Percentiles rank a stretch among this genome's conserved stretches.
These are phyloP conservation scores for Saturnispora bothae DNA, from an alignment of 805 yeast genomes.

Conservation along the genomic window DNA sequence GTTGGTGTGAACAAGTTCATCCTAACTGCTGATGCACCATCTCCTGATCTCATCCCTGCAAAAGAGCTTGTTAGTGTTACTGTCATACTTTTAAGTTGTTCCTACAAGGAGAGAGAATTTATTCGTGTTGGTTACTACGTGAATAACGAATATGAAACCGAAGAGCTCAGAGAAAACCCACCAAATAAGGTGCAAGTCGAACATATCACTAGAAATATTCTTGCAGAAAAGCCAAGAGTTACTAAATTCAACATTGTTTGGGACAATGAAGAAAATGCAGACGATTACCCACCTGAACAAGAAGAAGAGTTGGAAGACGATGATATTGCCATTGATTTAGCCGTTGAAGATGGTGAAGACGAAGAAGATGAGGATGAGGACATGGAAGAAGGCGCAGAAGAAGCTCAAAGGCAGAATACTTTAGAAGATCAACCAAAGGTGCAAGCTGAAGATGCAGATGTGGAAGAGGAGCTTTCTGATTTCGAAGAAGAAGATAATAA, in stretches of 20 bases:
- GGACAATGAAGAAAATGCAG: constrained; percentile 59
- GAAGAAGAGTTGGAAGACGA: constrained; percentile 45
- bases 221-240: constrained; percentile 96
- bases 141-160: constrained; percentile 91
- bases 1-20: constrained; percentile 92
- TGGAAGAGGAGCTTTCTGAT: constrained; percentile 27
- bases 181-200: constrained; percentile 91
- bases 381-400: constrained; percentile 23
- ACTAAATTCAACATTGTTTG: constrained; percentile 95
- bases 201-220: constrained; percentile 83
- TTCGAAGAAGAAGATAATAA: constrained; percentile 25
- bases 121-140: constrained; percentile 97
- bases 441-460: constrained; percentile 31
- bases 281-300: constrained; percentile 72
- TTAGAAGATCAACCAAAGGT: constrained; percentile 31
- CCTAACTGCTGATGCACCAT: constrained; percentile 92
- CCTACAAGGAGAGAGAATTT: constrained; percentile 88
- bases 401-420: constrained; percentile 30
- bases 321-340: constrained; percentile 36
- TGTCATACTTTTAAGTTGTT: constrained; percentile 83
- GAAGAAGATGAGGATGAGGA: constrained; percentile 27
- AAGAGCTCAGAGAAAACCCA: constrained; percentile 86
- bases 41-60: constrained; percentile 92
- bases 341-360: constrained; percentile 35
- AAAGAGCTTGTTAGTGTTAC: constrained; percentile 92